These are phyloP conservation scores for Scleromitrula shiraiana DNA, from an alignment of 2,329 filamentous ascomycete genomes.

Conservation along the genomic window DNA sequence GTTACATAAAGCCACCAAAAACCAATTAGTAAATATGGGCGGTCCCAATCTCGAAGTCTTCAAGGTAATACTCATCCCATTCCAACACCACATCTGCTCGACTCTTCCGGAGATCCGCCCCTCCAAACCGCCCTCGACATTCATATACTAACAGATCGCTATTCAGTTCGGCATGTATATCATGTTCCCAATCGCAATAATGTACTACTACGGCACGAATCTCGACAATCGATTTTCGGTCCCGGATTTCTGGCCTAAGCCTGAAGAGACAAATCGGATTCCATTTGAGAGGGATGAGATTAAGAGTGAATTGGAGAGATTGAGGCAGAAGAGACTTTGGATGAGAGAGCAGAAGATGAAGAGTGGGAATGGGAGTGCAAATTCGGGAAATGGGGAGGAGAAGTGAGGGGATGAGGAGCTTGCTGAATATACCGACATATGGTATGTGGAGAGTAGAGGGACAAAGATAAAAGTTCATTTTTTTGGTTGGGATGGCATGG, in stretches of 20 bases:
- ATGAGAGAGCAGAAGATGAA: slow-evolving; percentile 31
- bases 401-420: slow-evolving; percentile 1
- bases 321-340: slow-evolving; percentile 24
- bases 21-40: slow-evolving; percentile 46
- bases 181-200: slow-evolving; percentile 96
- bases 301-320: slow-evolving; percentile 49
- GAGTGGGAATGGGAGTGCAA: slow-evolving; percentile 8
- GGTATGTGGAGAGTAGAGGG: background rate
- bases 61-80: slow-evolving; percentile 53
- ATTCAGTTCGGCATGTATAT: slow-evolving; percentile 93
- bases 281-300: slow-evolving; percentile 78
- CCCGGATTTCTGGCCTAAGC: slow-evolving; percentile 86
- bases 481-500: background rate
- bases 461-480: background rate
- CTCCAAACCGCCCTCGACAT: slow-evolving; percentile 20
- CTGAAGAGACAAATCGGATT: slow-evolving; percentile 66
- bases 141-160: background rate
- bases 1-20: background rate
- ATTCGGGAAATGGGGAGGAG: background rate
- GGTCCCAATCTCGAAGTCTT: slow-evolving; percentile 90
- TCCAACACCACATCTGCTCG: slow-evolving; percentile 1
- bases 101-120: too few relatives aligned
- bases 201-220: slow-evolving; percentile 99
- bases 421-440: background rate
- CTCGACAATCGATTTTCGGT: slow-evolving; percentile 87